Percentiles rank a stretch among this genome's conserved stretches.
Evolutionary conservation across 768 basidiomycete genomes (phyloP).

Genomic region (Russula ochroleuca): DNA sequence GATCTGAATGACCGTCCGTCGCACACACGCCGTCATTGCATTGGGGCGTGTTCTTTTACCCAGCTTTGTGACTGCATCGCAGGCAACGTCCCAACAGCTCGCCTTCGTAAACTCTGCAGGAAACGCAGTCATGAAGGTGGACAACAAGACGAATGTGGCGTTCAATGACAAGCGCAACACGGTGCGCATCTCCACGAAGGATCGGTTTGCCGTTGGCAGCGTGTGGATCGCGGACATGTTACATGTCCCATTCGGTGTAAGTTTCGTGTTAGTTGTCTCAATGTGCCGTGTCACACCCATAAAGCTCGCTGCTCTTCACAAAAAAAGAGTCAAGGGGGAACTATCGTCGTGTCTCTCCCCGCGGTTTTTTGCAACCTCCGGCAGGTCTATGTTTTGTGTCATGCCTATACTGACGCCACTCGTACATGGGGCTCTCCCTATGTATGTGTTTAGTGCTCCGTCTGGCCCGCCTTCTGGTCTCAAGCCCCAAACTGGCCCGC

Average conservation of each 20-base stretch:
- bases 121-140: slow-evolving; percentile 73
- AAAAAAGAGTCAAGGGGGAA: not conserved
- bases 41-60: not conserved
- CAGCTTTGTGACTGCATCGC: slow-evolving; percentile 46
- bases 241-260: slow-evolving; percentile 60
- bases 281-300: not conserved
- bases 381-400: not conserved
- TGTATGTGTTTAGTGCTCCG: slow-evolving; percentile 49
- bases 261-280: slow-evolving; percentile 27
- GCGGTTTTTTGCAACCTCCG: not conserved
- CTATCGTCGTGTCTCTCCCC: not conserved
- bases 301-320: not conserved
- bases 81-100: slow-evolving; percentile 47
- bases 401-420: not conserved
- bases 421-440: no score
- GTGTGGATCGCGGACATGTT: slow-evolving; percentile 62
- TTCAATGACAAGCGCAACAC: slow-evolving; percentile 58
- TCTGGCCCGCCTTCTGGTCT: slow-evolving; percentile 64
- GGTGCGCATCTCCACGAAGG: slow-evolving; percentile 57
- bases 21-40: not conserved
- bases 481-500: slow-evolving; percentile 57
- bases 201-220: slow-evolving; percentile 53
- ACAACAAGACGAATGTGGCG: slow-evolving; percentile 56
- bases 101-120: slow-evolving; percentile 63
- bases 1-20: not conserved